These are phyloP conservation scores for Leptomonas pyrrhocoris DNA, from an alignment of 208 protist genomes.

Conservation along the genomic window DNA sequence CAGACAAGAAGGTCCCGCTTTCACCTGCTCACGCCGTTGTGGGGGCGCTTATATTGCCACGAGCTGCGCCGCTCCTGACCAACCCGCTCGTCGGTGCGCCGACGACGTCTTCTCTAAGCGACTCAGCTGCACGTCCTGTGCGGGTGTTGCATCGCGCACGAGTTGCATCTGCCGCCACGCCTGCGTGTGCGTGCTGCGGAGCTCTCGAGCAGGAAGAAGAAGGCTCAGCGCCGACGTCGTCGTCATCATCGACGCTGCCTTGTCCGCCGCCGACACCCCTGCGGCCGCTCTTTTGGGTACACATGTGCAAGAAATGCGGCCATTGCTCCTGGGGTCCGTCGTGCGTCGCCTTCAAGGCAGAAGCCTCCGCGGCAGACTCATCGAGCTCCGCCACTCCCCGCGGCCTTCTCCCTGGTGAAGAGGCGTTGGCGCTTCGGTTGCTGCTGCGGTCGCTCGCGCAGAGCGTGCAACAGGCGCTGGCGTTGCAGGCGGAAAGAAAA, in stretches of 20 bases:
- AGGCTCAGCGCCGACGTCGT: not conserved
- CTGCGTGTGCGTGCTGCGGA: conserved; percentile 14
- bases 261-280: not conserved
- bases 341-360: conserved; percentile 24
- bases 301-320: conserved; percentile 21
- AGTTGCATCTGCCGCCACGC: not conserved
- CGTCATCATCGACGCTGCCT: not conserved
- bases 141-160: not conserved
- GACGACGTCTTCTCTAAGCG: not conserved
- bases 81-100: not conserved
- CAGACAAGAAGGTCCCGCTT: no score
- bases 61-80: not conserved
- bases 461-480: conserved; percentile 13
- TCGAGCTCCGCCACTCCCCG: not conserved
- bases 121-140: not conserved
- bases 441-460: conserved; percentile 25
- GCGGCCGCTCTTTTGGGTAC: conserved; percentile 10
- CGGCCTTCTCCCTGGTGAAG: conserved; percentile 25
- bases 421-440: conserved; percentile 30
- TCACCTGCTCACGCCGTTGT: not conserved
- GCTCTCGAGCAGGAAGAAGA: not conserved
- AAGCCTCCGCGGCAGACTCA: not conserved
- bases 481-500: not conserved
- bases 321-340: conserved; percentile 27
- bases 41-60: not conserved